Percentiles rank a stretch among this genome's conserved stretches.
phyloP scores from a whole-genome alignment of 805 yeast species.

The Nakazawaea holstii region DNA sequence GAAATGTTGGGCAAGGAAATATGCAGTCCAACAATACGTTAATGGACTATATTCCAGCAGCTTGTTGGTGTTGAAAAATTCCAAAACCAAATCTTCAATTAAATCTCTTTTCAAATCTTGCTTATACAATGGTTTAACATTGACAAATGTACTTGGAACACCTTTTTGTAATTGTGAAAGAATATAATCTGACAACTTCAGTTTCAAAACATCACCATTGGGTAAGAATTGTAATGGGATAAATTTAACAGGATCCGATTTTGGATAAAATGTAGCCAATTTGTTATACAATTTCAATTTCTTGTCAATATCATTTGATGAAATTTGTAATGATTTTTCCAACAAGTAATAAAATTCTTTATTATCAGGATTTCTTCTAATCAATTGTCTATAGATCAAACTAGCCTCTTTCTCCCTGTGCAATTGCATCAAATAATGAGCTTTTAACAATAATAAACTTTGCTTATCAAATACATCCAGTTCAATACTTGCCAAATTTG shows the following conservation, averaged over 20 bases:
- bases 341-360: slow-evolving; percentile 57
- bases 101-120: slow-evolving; percentile 31
- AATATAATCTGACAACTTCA: slow-evolving; percentile 49
- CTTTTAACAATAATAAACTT: slow-evolving; percentile 61
- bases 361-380: slow-evolving; percentile 85
- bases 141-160: slow-evolving; percentile 85
- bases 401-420: slow-evolving; percentile 62
- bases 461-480: slow-evolving; percentile 47
- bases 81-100: slow-evolving; percentile 49
- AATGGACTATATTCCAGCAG: slow-evolving; percentile 30
- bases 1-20: slow-evolving; percentile 76
- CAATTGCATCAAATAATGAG: slow-evolving; percentile 53
- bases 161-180: slow-evolving; percentile 63
- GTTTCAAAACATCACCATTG: slow-evolving; percentile 44
- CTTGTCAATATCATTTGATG: slow-evolving; percentile 36
- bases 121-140: slow-evolving; percentile 74
- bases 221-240: slow-evolving; percentile 69
- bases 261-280: slow-evolving; percentile 68
- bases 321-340: slow-evolving; percentile 58
- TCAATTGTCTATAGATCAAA: slow-evolving; percentile 55
- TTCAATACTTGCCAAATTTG: slow-evolving; percentile 43
- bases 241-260: slow-evolving; percentile 72
- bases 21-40: slow-evolving; percentile 60
- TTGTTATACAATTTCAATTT: slow-evolving; percentile 60
- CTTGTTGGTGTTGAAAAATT: slow-evolving; percentile 24